These are phyloP conservation scores for Populus tomentosa DNA, from an alignment of 441 rosid genomes.

Conservation along the genomic window DNA sequence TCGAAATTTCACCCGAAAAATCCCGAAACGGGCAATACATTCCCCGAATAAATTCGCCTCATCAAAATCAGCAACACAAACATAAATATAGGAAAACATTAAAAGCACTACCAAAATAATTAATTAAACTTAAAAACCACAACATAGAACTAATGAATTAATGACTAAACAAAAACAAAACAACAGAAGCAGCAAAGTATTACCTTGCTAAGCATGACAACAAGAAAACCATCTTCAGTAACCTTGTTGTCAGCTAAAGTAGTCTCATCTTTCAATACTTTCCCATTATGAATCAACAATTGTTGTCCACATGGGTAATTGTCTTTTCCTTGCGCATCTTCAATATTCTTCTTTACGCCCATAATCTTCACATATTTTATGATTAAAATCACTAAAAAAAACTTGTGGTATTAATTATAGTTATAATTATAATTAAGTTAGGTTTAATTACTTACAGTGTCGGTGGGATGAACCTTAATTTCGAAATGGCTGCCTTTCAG, in stretches of 20 bases:
- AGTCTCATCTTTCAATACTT: constrained; percentile 96
- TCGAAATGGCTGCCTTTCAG: constrained; percentile 96
- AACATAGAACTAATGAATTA: background rate
- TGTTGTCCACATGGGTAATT: constrained; percentile 98
- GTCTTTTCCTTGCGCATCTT: constrained; percentile 93
- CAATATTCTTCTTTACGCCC: constrained; percentile 98
- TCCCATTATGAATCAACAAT: constrained; percentile 89
- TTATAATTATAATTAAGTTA: background rate
- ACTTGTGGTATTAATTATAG: background rate
- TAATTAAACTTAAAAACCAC: background rate
- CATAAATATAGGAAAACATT: background rate
- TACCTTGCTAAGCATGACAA: constrained; percentile 99
- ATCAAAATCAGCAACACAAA: background rate
- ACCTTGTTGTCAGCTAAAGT: constrained; percentile 77
- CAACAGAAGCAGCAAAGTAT: background rate
- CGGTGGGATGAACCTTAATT: constrained; percentile 87
- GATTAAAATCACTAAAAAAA: too few species aligned
- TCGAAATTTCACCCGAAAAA: background rate
- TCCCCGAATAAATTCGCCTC: background rate
- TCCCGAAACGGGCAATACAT: background rate
- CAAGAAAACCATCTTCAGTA: constrained; percentile 91
- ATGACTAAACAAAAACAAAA: background rate
- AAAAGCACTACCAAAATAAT: background rate
- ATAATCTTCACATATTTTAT: constrained; percentile 44
- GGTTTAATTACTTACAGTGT: constrained; percentile 55